A percentile compares a stretch with the other conserved stretches of the same genome.
Evolutionary conservation across 768 basidiomycete species (phyloP).

Genomic region (Daedaleopsis sinensis): DNA sequence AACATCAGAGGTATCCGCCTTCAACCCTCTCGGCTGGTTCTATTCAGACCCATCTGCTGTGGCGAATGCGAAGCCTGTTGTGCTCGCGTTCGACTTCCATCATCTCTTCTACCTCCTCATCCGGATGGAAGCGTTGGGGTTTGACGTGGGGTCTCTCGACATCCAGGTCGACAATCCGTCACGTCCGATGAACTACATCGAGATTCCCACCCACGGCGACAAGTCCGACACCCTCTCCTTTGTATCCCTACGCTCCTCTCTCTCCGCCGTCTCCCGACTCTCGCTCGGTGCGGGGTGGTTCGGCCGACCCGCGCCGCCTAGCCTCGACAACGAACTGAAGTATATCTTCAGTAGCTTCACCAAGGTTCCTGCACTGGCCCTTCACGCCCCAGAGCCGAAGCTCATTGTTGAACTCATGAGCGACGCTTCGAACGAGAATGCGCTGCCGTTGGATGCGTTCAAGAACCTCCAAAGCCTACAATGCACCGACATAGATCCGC

Average conservation of each 20-base stretch:
- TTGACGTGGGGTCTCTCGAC: conserved; percentile 80
- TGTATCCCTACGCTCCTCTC: conserved; percentile 72
- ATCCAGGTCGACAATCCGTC: conserved; percentile 72
- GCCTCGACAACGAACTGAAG: conserved; percentile 74
- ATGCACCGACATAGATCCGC: conserved; percentile 80
- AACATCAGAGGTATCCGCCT: conserved; percentile 36
- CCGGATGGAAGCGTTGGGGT: conserved; percentile 80
- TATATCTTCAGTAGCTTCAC: conserved; percentile 91
- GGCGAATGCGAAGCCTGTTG: conserved; percentile 54
- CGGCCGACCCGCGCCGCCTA: conserved; percentile 58
- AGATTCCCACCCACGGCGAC: conserved; percentile 55
- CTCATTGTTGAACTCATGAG: conserved; percentile 68
- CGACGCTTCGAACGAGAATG: conserved; percentile 72
- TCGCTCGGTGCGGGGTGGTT: conserved; percentile 80
- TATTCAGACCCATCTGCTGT: conserved; percentile 35
- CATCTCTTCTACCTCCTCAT: conserved; percentile 89
- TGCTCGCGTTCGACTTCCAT: conserved; percentile 74
- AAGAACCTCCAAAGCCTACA: conserved; percentile 81
- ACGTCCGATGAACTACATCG: conserved; percentile 76
- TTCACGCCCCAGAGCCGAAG: conserved; percentile 66
- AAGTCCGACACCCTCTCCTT: conserved; percentile 77
- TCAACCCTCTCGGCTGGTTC: conserved; percentile 71
- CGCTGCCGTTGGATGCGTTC: conserved; percentile 82
- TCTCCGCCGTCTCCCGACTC: conserved; percentile 74
- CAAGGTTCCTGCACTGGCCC: conserved; percentile 77